These are phyloP conservation scores for Dioscorea alata DNA, from an alignment of 106 monocot genomes.

Conservation along the genomic window DNA sequence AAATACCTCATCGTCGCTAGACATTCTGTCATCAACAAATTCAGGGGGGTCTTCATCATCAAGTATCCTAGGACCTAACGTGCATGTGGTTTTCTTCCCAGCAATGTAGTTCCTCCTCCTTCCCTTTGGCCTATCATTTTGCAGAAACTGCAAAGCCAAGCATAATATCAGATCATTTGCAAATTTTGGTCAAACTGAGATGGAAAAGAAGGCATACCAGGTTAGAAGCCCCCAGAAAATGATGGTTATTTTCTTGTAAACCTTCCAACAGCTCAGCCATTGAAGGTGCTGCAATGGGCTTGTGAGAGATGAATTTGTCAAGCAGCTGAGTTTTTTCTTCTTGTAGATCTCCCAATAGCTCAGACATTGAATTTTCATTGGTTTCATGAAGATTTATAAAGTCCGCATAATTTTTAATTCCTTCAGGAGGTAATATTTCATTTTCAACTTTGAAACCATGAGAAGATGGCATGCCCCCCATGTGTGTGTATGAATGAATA, in stretches of 20 bases:
- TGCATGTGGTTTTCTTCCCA: slow-evolving; percentile 28
- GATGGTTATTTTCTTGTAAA: slow-evolving; percentile 28
- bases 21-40: slow-evolving; percentile 24
- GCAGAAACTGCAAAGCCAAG: slow-evolving; percentile 14
- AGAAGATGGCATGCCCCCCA: background rate
- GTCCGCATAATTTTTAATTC: background rate
- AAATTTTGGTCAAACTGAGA: background rate
- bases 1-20: slow-evolving; percentile 70
- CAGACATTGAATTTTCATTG: slow-evolving; percentile 19
- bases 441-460: slow-evolving; percentile 20
- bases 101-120: slow-evolving; percentile 25
- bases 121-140: slow-evolving; percentile 25
- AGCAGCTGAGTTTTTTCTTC: background rate
- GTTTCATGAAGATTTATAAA: slow-evolving; percentile 5
- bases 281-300: slow-evolving; percentile 16
- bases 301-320: too few relatives aligned
- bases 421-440: slow-evolving; percentile 11
- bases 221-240: slow-evolving; percentile 4
- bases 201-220: slow-evolving; percentile 29
- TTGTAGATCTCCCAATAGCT: slow-evolving; percentile 25
- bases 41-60: slow-evolving; percentile 50
- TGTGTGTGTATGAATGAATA: slow-evolving; percentile 17
- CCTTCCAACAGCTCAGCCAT: slow-evolving; percentile 52
- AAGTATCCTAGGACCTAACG: slow-evolving; percentile 30
- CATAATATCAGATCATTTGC: background rate